Conservation (phyloP, 2,329 filamentous ascomycete genomes). For the Didymella pinodella region DNA sequence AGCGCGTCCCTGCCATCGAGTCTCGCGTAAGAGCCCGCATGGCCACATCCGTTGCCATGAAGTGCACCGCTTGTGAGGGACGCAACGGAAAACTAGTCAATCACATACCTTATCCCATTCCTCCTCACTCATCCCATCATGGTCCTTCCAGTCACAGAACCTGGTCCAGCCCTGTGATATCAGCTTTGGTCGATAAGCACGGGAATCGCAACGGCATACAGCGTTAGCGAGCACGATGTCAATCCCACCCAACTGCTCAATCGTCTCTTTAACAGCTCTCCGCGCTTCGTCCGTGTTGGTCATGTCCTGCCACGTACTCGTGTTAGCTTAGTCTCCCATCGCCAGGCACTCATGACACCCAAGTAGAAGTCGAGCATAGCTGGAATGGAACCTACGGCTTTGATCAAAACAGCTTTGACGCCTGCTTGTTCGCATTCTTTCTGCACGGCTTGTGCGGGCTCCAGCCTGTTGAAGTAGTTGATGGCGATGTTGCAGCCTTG, state of each 20-base stretch:
- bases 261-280: conserved; percentile 65
- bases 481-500: conserved; percentile 74
- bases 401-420: conserved; percentile 63
- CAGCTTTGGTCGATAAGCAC: background rate
- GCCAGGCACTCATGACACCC: too few species aligned
- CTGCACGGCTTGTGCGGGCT: conserved; percentile 67
- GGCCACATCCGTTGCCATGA: too few species aligned
- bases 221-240: conserved; percentile 82
- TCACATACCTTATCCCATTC: conserved; percentile 67
- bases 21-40: background rate
- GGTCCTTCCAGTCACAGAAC: conserved; percentile 64
- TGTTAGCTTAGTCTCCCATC: too few species aligned
- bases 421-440: conserved; percentile 61
- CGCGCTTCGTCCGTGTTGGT: conserved; percentile 66
- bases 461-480: conserved; percentile 72
- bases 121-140: conserved; percentile 65
- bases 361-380: too few species aligned
- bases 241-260: conserved; percentile 70
- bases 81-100: background rate
- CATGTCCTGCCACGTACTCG: conserved; percentile 58
- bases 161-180: conserved; percentile 65
- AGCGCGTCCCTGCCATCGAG: background rate
- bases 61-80: too few species aligned
- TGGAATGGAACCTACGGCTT: conserved; percentile 53
- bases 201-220: conserved; percentile 43